These are phyloP conservation scores for Stereocaulon alpinum DNA, from an alignment of 495 filamentous ascomycete genomes.

Conservation along the genomic window DNA sequence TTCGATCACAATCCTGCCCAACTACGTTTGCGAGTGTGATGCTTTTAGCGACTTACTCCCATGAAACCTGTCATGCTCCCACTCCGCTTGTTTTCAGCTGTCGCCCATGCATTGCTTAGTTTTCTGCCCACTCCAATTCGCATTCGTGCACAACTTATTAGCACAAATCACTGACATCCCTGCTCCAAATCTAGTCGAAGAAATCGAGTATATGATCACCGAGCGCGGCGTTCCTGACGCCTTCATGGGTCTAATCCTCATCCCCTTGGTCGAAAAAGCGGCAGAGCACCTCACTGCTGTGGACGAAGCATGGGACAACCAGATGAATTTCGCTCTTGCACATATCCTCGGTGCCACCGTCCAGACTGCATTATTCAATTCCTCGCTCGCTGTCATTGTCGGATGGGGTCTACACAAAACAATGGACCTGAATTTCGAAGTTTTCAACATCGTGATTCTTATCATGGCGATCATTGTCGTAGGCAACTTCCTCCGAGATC, in stretches of 20 bases:
- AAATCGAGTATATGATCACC: slow-evolving; percentile 65
- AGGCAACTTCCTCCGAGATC: slow-evolving; percentile 68
- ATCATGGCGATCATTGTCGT: slow-evolving; percentile 80
- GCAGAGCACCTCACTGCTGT: slow-evolving; percentile 84
- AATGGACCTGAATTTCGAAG: slow-evolving; percentile 78
- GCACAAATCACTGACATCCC: not conserved
- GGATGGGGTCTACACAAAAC: slow-evolving; percentile 65
- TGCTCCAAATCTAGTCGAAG: slow-evolving; percentile 38
- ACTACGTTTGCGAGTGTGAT: no score
- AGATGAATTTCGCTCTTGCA: slow-evolving; percentile 83
- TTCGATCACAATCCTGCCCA: no score
- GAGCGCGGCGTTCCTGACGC: slow-evolving; percentile 58
- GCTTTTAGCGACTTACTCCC: no score
- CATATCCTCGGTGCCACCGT: slow-evolving; percentile 83
- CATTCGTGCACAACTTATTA: not conserved
- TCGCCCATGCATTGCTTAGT: no score
- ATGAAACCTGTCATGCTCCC: no score
- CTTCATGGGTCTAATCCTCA: slow-evolving; percentile 62
- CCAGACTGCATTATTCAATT: slow-evolving; percentile 85
- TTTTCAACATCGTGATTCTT: slow-evolving; percentile 82
- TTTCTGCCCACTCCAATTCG: no score
- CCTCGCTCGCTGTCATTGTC: slow-evolving; percentile 70
- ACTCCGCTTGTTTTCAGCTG: no score
- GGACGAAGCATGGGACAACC: slow-evolving; percentile 83
- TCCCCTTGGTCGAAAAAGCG: slow-evolving; percentile 83